Conservation (phyloP, 192 early-diverging fungal genomes). For the Linnemannia exigua region DNA sequence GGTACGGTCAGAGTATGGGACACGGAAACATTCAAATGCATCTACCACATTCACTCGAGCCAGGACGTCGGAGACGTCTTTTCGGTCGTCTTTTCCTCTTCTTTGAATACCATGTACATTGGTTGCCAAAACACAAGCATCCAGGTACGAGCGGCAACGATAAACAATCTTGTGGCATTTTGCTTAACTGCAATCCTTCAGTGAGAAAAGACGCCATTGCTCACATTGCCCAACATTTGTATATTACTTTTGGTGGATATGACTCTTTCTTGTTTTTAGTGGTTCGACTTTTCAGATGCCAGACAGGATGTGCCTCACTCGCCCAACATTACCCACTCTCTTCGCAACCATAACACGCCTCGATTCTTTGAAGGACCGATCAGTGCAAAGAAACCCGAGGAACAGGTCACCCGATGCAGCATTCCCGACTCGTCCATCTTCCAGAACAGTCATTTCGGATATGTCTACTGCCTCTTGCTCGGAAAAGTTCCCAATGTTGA, state of each 20-base stretch:
- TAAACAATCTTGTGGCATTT: neutral
- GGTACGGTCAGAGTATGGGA: constrained; percentile 82
- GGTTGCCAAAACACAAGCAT: constrained; percentile 87
- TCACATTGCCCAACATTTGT: neutral
- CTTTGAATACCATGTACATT: constrained; percentile 70
- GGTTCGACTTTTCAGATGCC: constrained; percentile 49
- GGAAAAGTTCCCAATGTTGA: constrained; percentile 65
- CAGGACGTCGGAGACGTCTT: constrained; percentile 81
- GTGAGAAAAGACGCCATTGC: neutral
- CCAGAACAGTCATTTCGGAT: constrained; percentile 79
- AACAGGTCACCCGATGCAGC: constrained; percentile 67
- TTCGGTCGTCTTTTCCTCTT: constrained; percentile 71
- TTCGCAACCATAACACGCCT: constrained; percentile 31
- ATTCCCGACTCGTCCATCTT: constrained; percentile 69
- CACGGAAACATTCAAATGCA: constrained; percentile 67
- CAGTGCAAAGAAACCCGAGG: constrained; percentile 41
- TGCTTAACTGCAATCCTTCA: neutral
- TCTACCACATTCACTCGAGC: constrained; percentile 75
- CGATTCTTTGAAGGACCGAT: constrained; percentile 25
- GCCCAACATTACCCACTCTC: constrained; percentile 42
- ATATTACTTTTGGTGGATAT: neutral
- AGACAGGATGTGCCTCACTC: constrained; percentile 31
- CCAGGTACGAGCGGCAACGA: constrained; percentile 59
- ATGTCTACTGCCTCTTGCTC: constrained; percentile 75
- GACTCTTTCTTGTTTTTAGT: constrained; percentile 19